Conservation (phyloP, 1,139 yeast genomes). For the Zygosaccharomyces sapae region DNA sequence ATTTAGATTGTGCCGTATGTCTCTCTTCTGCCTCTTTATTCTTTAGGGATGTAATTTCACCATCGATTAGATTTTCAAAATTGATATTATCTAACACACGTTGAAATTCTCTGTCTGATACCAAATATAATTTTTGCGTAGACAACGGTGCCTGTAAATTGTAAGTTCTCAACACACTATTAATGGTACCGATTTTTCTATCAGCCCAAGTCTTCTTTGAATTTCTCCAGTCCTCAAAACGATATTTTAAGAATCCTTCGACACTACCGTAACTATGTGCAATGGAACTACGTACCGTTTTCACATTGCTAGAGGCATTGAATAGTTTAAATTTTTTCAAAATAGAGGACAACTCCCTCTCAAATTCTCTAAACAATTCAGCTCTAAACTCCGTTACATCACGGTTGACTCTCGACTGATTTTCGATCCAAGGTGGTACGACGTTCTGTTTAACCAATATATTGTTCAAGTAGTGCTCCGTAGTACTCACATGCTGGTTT, state of each 20-base stretch:
- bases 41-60: constrained; percentile 3
- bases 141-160: constrained; percentile 77
- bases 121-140: constrained; percentile 65
- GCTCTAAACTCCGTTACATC: constrained; percentile 46
- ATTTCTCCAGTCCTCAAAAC: constrained; percentile 40
- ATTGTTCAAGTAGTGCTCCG: constrained; percentile 66
- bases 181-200: constrained; percentile 48
- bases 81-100: constrained; percentile 38
- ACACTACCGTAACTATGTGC: constrained; percentile 18
- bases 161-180: constrained; percentile 62
- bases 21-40: neutral
- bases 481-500: constrained; percentile 49
- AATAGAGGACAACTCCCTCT: constrained; percentile 8
- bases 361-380: constrained; percentile 10
- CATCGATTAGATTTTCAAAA: constrained; percentile 11
- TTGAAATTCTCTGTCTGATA: constrained; percentile 49
- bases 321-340: constrained; percentile 7
- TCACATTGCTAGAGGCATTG: constrained; percentile 5
- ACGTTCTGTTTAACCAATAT: constrained; percentile 73
- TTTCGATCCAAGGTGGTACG: constrained; percentile 85
- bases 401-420: constrained; percentile 55
- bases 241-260: constrained; percentile 21
- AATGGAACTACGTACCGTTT: constrained; percentile 8
- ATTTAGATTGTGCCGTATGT: neutral
- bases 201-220: constrained; percentile 41